These are phyloP conservation scores for Russula compacta DNA, from an alignment of 768 basidiomycete genomes.

Conservation along the genomic window DNA sequence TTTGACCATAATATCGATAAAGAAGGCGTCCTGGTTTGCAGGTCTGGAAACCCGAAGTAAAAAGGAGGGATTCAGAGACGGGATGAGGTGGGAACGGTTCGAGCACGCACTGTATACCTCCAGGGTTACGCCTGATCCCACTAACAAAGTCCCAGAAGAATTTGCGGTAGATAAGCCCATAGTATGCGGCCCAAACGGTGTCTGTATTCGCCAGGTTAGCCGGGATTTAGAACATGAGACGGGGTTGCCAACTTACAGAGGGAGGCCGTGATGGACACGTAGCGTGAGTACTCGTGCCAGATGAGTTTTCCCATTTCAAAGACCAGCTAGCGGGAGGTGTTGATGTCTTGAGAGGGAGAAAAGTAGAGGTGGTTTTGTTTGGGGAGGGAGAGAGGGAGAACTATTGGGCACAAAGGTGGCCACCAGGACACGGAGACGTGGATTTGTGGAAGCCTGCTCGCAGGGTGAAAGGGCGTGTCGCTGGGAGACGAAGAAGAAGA, in stretches of 20 bases:
- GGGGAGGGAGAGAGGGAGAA: slow-evolving; percentile 3
- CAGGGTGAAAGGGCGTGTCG: slow-evolving; percentile 5
- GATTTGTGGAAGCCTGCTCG: slow-evolving; percentile 17
- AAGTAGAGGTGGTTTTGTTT: background rate
- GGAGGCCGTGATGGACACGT: slow-evolving; percentile 57
- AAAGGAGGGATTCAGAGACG: slow-evolving; percentile 36
- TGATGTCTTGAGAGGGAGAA: background rate
- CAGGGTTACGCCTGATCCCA: slow-evolving; percentile 67
- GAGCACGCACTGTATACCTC: slow-evolving; percentile 65
- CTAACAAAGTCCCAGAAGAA: slow-evolving; percentile 97
- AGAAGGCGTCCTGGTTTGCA: slow-evolving; percentile 33
- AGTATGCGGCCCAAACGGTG: slow-evolving; percentile 73
- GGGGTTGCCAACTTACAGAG: slow-evolving; percentile 46
- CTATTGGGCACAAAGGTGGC: background rate
- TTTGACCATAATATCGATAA: slow-evolving; percentile 70
- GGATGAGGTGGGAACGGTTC: background rate
- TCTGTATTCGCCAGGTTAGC: slow-evolving; percentile 34
- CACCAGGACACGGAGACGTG: background rate
- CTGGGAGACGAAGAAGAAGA: slow-evolving; percentile 6
- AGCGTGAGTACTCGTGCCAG: slow-evolving; percentile 72
- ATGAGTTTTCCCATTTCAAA: slow-evolving; percentile 65
- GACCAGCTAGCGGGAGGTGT: background rate
- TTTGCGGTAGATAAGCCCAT: slow-evolving; percentile 78
- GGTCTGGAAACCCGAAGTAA: slow-evolving; percentile 28
- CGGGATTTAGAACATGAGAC: slow-evolving; percentile 1